A percentile compares a stretch with the other conserved stretches of the same genome.
Evolutionary conservation across 2,329 filamentous ascomycete species (phyloP).

Genomic region (Boeremia exigua): DNA sequence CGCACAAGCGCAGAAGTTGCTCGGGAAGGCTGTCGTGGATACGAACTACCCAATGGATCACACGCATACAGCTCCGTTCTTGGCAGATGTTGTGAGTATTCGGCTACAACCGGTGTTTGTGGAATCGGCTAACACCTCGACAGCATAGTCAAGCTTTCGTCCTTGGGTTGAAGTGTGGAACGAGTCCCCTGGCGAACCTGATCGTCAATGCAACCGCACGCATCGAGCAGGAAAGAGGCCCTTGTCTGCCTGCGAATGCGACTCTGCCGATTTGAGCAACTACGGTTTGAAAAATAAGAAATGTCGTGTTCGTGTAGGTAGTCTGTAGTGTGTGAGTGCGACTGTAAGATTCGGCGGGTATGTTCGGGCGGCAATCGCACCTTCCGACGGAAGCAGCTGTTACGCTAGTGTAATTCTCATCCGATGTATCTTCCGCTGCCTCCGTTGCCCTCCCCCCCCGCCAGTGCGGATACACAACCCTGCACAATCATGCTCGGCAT

Average conservation of each 20-base stretch:
- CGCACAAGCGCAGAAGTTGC: constrained; percentile 46
- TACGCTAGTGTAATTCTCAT: background rate
- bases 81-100: constrained; percentile 23
- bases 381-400: constrained; percentile 1
- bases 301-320: too few species aligned
- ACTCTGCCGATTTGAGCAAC: constrained; percentile 20
- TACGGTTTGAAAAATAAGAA: too few species aligned
- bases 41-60: constrained; percentile 32
- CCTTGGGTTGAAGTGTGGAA: constrained; percentile 30
- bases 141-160: constrained; percentile 30
- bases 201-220: constrained; percentile 30
- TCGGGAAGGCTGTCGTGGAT: constrained; percentile 25
- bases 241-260: constrained; percentile 26
- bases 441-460: constrained; percentile 3
- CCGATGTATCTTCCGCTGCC: constrained; percentile 9
- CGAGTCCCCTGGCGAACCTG: constrained; percentile 24
- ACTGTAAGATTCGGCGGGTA: background rate
- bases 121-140: background rate
- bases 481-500: background rate
- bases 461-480: constrained; percentile 1
- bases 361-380: constrained; percentile 1
- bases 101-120: background rate
- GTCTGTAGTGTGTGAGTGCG: background rate
- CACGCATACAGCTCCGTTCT: constrained; percentile 32
- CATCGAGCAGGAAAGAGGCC: constrained; percentile 23